Evolutionary conservation across 75 land plant species (phyloP).

Genomic region (Larix kaempferi): DNA sequence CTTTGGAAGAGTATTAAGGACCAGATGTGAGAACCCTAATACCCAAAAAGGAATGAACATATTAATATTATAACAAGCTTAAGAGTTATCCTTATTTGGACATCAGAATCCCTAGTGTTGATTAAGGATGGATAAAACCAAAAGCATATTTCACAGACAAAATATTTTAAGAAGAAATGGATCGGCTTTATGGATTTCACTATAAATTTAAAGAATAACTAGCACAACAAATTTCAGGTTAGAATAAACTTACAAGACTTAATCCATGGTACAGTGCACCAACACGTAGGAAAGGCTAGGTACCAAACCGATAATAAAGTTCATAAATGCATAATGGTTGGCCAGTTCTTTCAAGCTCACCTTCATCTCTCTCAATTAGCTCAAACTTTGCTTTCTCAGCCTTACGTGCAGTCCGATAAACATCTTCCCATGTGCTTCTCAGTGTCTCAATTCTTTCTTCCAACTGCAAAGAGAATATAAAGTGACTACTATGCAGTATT

Average conservation of each 20-base stretch:
- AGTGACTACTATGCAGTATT: not conserved
- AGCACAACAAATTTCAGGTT: not conserved
- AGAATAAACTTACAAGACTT: slow-evolving; percentile 69
- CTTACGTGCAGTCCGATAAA: slow-evolving; percentile 67
- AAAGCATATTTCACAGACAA: slow-evolving; percentile 1
- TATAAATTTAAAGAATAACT: not conserved
- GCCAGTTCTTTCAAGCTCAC: slow-evolving; percentile 85
- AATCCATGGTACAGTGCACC: slow-evolving; percentile 84
- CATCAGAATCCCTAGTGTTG: not conserved
- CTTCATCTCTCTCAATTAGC: slow-evolving; percentile 84
- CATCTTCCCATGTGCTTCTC: slow-evolving; percentile 70
- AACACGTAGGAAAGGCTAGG: slow-evolving; percentile 87
- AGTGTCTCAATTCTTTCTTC: slow-evolving; percentile 73
- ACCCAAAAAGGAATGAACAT: too few relatives aligned
- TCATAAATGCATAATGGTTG: slow-evolving; percentile 93
- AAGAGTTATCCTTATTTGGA: not conserved
- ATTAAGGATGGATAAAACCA: not conserved
- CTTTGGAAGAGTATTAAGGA: too few relatives aligned
- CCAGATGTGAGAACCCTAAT: too few relatives aligned
- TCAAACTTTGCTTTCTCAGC: slow-evolving; percentile 76
- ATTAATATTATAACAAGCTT: not conserved
- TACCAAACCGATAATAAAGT: slow-evolving; percentile 70
- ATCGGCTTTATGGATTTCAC: not conserved
- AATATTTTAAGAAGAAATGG: not conserved
- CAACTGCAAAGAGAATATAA: slow-evolving; percentile 36